A percentile compares a stretch with the other conserved stretches of the same genome.
These are phyloP conservation scores for Rhododendron simsii DNA, from an alignment of 148 eudicot genomes.

Conservation along the genomic window DNA sequence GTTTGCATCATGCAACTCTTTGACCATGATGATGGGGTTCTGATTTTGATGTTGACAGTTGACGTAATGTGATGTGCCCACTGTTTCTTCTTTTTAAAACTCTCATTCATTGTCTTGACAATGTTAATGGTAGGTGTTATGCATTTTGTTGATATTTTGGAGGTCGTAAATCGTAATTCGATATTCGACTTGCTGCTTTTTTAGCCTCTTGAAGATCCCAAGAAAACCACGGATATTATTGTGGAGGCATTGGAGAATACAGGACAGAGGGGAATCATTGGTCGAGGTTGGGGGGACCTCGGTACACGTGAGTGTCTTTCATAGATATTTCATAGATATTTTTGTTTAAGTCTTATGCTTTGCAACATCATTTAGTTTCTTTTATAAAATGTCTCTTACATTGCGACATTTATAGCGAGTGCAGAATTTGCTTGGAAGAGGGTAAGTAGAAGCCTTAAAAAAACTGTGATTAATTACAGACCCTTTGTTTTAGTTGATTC, in stretches of 20 bases:
- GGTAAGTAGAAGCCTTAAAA: background rate
- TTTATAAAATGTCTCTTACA: background rate
- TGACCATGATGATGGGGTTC: background rate
- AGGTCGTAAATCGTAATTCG: background rate
- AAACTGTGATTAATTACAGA: background rate
- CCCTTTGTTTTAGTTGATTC: background rate
- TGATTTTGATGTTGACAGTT: background rate
- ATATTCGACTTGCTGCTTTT: conserved; percentile 7
- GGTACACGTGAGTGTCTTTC: conserved; percentile 62
- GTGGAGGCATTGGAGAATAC: conserved; percentile 75
- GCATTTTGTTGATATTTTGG: background rate
- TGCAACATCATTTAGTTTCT: background rate
- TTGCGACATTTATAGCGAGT: background rate
- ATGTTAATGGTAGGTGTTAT: background rate
- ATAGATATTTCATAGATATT: background rate
- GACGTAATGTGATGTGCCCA: background rate
- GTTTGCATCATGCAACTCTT: background rate
- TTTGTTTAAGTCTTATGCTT: background rate
- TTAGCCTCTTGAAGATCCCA: conserved; percentile 88
- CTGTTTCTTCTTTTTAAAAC: background rate
- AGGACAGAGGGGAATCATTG: conserved; percentile 91
- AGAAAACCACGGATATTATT: conserved; percentile 61
- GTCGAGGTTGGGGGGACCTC: conserved; percentile 96
- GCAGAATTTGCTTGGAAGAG: background rate
- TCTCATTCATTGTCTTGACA: background rate